A percentile compares a stretch with the other conserved stretches of the same genome.
These are phyloP conservation scores for Colletotrichum cereale DNA, from an alignment of 2,329 filamentous ascomycete genomes.

Conservation along the genomic window DNA sequence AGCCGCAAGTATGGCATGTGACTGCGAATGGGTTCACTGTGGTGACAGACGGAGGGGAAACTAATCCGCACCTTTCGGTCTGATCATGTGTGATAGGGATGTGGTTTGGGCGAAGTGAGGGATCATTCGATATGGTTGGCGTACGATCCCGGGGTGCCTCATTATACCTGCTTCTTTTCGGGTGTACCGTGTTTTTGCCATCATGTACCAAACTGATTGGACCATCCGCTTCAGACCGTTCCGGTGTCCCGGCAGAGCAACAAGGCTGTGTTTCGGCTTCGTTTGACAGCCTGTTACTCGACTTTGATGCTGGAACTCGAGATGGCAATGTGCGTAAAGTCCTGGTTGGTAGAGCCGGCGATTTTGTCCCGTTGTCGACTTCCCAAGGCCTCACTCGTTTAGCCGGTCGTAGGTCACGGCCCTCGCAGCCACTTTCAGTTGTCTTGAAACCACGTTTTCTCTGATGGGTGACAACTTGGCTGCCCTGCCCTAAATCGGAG, in stretches of 20 bases:
- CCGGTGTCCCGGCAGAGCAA: not conserved
- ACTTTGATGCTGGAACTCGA: not conserved
- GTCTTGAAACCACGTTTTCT: not conserved
- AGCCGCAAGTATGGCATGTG: constrained; percentile 7
- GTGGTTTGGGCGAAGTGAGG: not conserved
- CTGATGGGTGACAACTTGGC: not conserved
- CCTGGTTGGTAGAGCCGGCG: constrained; percentile 8
- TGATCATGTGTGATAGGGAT: not conserved
- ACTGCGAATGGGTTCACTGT: not conserved
- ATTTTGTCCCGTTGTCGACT: not conserved
- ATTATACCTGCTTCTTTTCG: not conserved
- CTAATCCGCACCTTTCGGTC: not conserved
- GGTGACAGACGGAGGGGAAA: not conserved
- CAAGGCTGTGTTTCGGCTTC: not conserved
- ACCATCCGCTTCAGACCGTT: not conserved
- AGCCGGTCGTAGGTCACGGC: not conserved
- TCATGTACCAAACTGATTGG: not conserved
- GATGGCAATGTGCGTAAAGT: constrained; percentile 1
- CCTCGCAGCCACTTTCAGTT: not conserved
- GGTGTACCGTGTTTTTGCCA: not conserved
- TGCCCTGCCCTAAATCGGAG: not conserved
- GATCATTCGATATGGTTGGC: not conserved
- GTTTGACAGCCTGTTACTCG: not conserved
- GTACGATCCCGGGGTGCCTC: not conserved
- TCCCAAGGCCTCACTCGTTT: not conserved